phyloP scores from a whole-genome alignment of 2,329 filamentous ascomycete genomes.

The Mollisiaceae sp. region DNA sequence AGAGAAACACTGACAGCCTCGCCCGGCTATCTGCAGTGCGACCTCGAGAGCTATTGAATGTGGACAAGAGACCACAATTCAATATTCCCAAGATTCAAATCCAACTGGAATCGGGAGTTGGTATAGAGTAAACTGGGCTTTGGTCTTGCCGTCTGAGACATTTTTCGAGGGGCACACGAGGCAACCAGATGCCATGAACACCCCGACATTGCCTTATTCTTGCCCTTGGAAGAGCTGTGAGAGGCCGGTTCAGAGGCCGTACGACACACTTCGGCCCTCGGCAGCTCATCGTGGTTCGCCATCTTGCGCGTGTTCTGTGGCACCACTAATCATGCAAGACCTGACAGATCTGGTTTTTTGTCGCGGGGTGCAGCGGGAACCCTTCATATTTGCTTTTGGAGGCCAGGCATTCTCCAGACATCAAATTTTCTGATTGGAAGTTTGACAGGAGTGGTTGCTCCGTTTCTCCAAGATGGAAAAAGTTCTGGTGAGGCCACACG shows the following conservation, averaged over 20 bases:
- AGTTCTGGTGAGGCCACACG: background rate
- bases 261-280: constrained; percentile 16
- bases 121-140: background rate
- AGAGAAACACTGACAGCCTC: constrained; percentile 13
- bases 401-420: background rate
- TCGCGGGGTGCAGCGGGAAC: constrained; percentile 20
- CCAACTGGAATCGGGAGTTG: background rate
- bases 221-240: constrained; percentile 12
- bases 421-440: constrained; percentile 21
- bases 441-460: background rate
- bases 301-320: constrained; percentile 8
- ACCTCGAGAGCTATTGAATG: background rate
- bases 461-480: background rate
- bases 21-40: constrained; percentile 10
- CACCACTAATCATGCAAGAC: constrained; percentile 17
- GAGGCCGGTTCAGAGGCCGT: constrained; percentile 11
- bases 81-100: background rate
- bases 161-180: constrained; percentile 13
- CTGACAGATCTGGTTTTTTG: constrained; percentile 10
- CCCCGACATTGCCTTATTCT: constrained; percentile 22
- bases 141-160: background rate
- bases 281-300: constrained; percentile 18
- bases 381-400: constrained; percentile 11
- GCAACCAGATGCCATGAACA: constrained; percentile 17
- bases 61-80: background rate